Evolutionary conservation across 2,329 filamentous ascomycete genomes (phyloP), one percentile per base, ranked within the genome.

Genomic region (Microcyclospora tardicrescens): DNA sequence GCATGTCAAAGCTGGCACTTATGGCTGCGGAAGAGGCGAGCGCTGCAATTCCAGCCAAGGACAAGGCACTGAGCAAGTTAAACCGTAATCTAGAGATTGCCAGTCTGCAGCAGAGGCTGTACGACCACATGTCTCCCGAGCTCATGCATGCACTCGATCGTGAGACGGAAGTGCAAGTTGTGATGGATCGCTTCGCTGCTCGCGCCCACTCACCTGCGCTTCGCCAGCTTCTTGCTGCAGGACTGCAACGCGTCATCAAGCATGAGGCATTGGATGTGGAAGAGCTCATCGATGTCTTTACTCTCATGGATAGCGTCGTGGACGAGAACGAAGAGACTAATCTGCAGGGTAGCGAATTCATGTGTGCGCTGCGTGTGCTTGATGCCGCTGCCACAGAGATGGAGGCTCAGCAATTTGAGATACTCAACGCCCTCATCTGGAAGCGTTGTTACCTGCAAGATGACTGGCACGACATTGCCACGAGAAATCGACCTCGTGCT

Each of bases 401-500:
- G 16, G 47, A 77, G 66, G 41, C 52, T 13, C 70, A 73, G n/a
- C 68, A 73, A 34, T 69, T 71, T 45, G 70, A 79, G 16, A 63
- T 68, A 27, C 56, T 71, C 28, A 62, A 74, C 36, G 68, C 66
- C 43, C 60, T 77, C n/a, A 83, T 96, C 45, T 98, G 91, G 91
- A 81, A 91, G 55, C 77, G 91, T 38, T 80, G 85, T 44, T 82
- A 82, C 53, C 72, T 89, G 48, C 76, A 79, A 36, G 87, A 95
- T 57, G 76, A 95, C 55, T 98, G 91, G 91, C 66, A 72, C 16
- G 68, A 66, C 42, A 73, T 93, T 55, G 89, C 91, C 54, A 77
- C 84, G 48, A 89, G 82, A 1, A 75, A 79, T 35, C 69, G 80
- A 42, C 81, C 43, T 28, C 29, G 43, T 13, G 31, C 38, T 32